phyloP scores from a whole-genome alignment of 78 protist genomes.

The Dictyostelium intermedium region DNA sequence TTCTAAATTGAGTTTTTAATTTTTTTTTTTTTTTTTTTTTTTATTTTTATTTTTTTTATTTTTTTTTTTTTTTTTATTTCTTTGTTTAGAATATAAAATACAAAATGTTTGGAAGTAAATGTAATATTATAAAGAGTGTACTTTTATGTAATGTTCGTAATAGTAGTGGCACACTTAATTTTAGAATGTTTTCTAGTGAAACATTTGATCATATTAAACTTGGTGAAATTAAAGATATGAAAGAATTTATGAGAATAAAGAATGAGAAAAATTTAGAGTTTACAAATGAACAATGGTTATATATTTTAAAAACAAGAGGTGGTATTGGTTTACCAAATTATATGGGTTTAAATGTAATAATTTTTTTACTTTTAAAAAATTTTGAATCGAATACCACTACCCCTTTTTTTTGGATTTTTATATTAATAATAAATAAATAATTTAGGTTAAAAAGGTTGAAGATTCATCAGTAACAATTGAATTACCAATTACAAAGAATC shows the following conservation, averaged over 20 bases:
- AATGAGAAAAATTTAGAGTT: not conserved
- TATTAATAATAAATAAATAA: not conserved
- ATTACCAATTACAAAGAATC: conserved; percentile 21
- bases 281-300: conserved; percentile 45
- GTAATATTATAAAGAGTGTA: not conserved
- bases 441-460: conserved; percentile 1
- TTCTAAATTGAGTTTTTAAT: not conserved
- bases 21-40: too few species aligned
- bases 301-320: conserved; percentile 29
- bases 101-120: not conserved
- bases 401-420: not conserved
- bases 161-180: not conserved
- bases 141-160: not conserved
- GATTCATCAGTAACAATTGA: not conserved
- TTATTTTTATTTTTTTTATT: not conserved
- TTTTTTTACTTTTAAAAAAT: too few species aligned
- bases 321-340: conserved; percentile 45
- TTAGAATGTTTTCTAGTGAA: not conserved
- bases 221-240: conserved; percentile 42
- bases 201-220: not conserved
- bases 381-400: too few species aligned
- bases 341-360: conserved; percentile 34
- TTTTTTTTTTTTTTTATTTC: not conserved
- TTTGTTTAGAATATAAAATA: not conserved
- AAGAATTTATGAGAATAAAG: conserved; percentile 20